Evolutionary conservation across 164 flowering plant genomes (phyloP).

Genomic region (Tinospora cordifolia): DNA sequence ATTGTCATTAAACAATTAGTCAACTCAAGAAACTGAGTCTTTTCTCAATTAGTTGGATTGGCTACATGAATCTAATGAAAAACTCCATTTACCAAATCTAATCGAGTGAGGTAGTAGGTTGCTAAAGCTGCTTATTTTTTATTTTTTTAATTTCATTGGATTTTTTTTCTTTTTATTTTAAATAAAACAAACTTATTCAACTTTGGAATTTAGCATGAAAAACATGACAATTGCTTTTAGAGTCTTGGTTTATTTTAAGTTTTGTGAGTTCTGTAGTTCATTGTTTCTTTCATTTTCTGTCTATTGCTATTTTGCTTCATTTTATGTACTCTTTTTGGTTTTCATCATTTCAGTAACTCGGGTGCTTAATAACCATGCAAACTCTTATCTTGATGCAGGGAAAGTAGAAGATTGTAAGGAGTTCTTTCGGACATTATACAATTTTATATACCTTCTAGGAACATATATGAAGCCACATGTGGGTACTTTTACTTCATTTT

Average conservation of each 20-base stretch:
- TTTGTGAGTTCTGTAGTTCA: background rate
- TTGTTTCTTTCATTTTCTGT: background rate
- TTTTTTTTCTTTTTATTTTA: too few relatives aligned
- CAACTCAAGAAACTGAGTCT: too few relatives aligned
- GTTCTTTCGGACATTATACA: conserved; percentile 53
- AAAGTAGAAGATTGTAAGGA: conserved; percentile 68
- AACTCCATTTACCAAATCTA: background rate
- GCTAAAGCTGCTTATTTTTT: too few relatives aligned
- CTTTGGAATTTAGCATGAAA: too few relatives aligned
- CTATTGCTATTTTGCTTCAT: background rate
- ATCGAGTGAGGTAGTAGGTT: background rate
- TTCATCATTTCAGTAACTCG: background rate
- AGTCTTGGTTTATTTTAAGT: background rate
- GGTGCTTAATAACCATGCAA: background rate
- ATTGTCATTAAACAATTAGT: too few relatives aligned
- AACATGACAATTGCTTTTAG: too few relatives aligned
- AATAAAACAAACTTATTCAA: too few relatives aligned
- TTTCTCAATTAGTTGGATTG: too few relatives aligned
- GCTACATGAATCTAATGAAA: too few relatives aligned
- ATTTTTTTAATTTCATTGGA: too few relatives aligned
- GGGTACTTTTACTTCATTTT: conserved; percentile 25
- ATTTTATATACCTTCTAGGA: conserved; percentile 66
- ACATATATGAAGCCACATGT: conserved; percentile 89
- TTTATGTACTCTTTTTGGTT: background rate
- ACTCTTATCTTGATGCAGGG: conserved; percentile 40